Base-by-base conservation (phyloP, 805 yeast genomes). In the Hemisphaericaspora nanyangensis region DNA sequence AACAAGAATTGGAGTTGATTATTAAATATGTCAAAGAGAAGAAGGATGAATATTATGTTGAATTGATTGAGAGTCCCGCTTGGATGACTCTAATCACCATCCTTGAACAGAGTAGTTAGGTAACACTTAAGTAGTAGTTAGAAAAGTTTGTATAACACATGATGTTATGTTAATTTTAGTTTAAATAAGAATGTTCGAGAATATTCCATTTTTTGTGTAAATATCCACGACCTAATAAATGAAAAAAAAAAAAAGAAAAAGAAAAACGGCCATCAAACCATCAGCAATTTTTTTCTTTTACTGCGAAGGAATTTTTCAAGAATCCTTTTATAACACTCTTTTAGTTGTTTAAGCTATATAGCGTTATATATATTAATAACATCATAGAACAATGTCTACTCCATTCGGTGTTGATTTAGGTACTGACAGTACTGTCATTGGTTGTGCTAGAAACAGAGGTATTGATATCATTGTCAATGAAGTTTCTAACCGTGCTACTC, bases 391-490 rank as follows among this genome's bases (percentile, higher is more conserved):
- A 30, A 89, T 88, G 96, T 85, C 95, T 68, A 77, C 83, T 62
- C 96, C 96, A 70, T 85, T 90, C 60, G 99, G 99, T 75, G 82
- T 93, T 68, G 99, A 93, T 80, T 84, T 93, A 63, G 99, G 99
- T 72, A 89, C 89, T 74, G 77, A 79, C 76, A 85, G 79, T 76
- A 81, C 96, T 49, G 97, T 91, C 53, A 78, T 91, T 62, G 98
- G 95, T 31, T 69, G 95, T 62, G 99, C 99, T 48, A 85, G 91
- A 66, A 93, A 91, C 80, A 83, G 98, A 75, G 98, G 98, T 61
- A 93, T 93, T 61, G 99, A 93, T 68, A 83, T 93, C 57, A 87
- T 93, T 57, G 98, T 93, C 71, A 93, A 93, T 65, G 99, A 93
- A 71, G 98, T 93, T 35, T 90, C 98, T 42, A 93, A 93, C 83